Percentiles rank a stretch among this genome's conserved stretches.
phyloP scores from a whole-genome alignment of 331 rosid genomes.

The Telfairia occidentalis region DNA sequence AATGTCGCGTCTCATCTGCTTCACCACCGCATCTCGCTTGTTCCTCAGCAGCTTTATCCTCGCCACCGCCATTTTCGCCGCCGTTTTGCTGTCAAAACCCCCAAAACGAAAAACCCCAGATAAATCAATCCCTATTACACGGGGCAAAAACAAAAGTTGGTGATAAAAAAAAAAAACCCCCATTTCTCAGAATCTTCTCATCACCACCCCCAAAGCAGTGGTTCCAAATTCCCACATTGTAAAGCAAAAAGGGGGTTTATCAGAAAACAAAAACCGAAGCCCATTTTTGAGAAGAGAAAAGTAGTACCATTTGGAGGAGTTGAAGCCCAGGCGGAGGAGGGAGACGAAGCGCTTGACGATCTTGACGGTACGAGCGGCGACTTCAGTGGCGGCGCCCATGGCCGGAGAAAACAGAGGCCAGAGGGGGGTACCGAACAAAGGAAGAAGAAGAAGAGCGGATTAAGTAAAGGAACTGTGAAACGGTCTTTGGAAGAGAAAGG shows the following conservation, averaged over 20 bases:
- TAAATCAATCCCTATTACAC: background rate
- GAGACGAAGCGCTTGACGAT: slow-evolving; percentile 33
- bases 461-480: background rate
- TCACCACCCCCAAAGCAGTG: background rate
- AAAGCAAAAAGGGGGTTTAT: background rate
- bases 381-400: slow-evolving; percentile 33
- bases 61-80: slow-evolving; percentile 97
- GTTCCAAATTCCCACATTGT: background rate
- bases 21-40: slow-evolving; percentile 81
- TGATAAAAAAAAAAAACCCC: background rate
- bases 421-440: background rate
- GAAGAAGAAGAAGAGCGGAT: background rate
- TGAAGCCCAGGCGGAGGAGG: slow-evolving; percentile 38
- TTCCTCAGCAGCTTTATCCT: slow-evolving; percentile 90
- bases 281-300: background rate
- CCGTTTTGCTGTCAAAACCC: slow-evolving; percentile 61
- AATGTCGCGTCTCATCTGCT: slow-evolving; percentile 97
- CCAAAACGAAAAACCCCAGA: background rate
- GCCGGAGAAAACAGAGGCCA: slow-evolving; percentile 7
- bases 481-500: background rate
- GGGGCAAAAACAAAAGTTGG: background rate
- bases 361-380: slow-evolving; percentile 31
- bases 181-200: slow-evolving; percentile 1
- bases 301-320: slow-evolving; percentile 45
- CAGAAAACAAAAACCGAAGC: background rate